Evolutionary conservation across 345 rosid genomes (phyloP), one percentile per base, ranked within the genome.

Genomic region (Murraya paniculata): DNA sequence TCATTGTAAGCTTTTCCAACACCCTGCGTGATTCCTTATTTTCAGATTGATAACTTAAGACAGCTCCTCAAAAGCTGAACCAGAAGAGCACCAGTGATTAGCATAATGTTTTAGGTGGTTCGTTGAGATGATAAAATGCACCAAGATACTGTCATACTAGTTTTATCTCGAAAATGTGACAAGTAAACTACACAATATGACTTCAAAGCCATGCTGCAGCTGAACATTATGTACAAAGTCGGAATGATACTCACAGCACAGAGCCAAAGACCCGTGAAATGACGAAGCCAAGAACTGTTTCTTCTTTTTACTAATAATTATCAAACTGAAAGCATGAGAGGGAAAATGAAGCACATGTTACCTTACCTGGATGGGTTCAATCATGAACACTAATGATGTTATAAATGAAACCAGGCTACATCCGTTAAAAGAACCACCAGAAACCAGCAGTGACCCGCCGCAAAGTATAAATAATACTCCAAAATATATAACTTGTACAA

Each of bases 1-100:
- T 93, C 99, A 78, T 95, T 93, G 83, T 90, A 93, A 62, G 98
- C 97, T 88, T 95, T 91, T 74, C 96, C 99, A 28, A 92, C 81
- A 86, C 86, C 98, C 97, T 95, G 89, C 85, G 70, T 71, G 76
- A 79, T 82, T 68, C 82, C 78, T 79, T 74, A 70, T 38, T 81
- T 85, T 90, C 77, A 85, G 81, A 85, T 73, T 50, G 61, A 77
- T 67, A 68, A 82, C 56, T 72, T 80, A 80, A 83, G 87, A 83
- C 77, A 86, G 76, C 69, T 72, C 78, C 68, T 83, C 77, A 80
- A 81, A 66, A 35, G 73, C 80, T 53, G 71, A 80, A 76, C 56
- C 64, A 76, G 30, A 68, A 69, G 55, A 45, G 55, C 19, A 59
- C 1, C 21, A 55, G 53, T 21, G 48, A 79, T 77, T 16, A 73